A percentile compares a stretch with the other conserved stretches of the same genome.
phyloP scores from a whole-genome alignment of 768 basidiomycete genomes.

The Mycena belliarum region DNA sequence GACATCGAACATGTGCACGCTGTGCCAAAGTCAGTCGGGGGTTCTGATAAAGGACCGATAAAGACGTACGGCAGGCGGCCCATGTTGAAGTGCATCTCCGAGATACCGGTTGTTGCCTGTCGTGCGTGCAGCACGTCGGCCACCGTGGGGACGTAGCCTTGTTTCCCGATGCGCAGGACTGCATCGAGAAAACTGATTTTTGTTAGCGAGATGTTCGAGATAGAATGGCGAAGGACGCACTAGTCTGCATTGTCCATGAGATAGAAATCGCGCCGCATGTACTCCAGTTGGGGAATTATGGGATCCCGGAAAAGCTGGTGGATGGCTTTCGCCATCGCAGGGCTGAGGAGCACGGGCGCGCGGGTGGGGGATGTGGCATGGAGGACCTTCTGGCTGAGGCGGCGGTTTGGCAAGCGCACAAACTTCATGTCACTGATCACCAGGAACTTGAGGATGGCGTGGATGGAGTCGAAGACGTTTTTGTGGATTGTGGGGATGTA shows the following conservation, averaged over 20 bases:
- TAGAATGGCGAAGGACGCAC: constrained; percentile 35
- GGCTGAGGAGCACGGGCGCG: constrained; percentile 48
- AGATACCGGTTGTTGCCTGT: no score
- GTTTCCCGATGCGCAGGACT: constrained; percentile 77
- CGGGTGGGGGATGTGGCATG: constrained; percentile 50
- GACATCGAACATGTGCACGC: no score
- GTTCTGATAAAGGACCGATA: no score
- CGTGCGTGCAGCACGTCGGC: constrained; percentile 85
- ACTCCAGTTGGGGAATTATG: constrained; percentile 53
- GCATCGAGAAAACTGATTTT: constrained; percentile 77
- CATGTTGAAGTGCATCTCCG: no score
- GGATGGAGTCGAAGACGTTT: constrained; percentile 88
- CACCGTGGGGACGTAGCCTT: constrained; percentile 83
- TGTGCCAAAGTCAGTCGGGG: no score
- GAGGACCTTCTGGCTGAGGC: constrained; percentile 65
- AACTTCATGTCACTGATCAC: no score
- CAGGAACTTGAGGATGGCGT: no score
- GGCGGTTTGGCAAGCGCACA: no score
- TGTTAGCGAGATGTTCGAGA: not conserved
- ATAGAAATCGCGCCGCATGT: constrained; percentile 78
- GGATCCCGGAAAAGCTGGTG: constrained; percentile 71
- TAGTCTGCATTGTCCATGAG: no score
- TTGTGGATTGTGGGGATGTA: constrained; percentile 81
- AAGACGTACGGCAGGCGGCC: no score
- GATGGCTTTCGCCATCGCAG: constrained; percentile 71